These are phyloP conservation scores for Trapa incisa DNA, from an alignment of 345 rosid genomes.

Conservation along the genomic window DNA sequence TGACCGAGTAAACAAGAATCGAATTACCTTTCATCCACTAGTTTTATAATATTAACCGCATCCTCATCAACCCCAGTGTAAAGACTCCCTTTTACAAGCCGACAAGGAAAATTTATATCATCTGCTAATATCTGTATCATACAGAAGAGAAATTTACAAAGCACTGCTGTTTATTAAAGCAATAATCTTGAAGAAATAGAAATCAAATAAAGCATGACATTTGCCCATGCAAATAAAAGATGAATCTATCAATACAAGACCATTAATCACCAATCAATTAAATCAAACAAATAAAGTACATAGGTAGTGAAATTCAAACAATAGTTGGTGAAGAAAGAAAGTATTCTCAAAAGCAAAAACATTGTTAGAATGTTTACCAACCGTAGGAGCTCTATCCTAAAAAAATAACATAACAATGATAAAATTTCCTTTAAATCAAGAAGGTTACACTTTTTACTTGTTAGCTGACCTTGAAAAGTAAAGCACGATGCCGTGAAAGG, in stretches of 20 bases:
- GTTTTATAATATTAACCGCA: slow-evolving; percentile 86
- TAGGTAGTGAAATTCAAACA: background rate
- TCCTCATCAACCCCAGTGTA: slow-evolving; percentile 98
- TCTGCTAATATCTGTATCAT: slow-evolving; percentile 78
- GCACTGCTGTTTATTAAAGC: background rate
- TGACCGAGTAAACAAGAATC: slow-evolving; percentile 10
- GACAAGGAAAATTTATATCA: slow-evolving; percentile 63
- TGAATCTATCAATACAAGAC: background rate
- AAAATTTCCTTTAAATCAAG: background rate
- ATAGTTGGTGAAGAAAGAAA: background rate
- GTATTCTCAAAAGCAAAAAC: background rate
- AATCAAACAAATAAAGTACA: background rate
- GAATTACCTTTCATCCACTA: slow-evolving; percentile 72
- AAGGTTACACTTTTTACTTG: slow-evolving; percentile 6
- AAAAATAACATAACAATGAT: background rate
- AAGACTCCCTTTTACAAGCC: slow-evolving; percentile 95
- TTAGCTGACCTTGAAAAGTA: slow-evolving; percentile 83
- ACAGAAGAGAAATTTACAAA: background rate
- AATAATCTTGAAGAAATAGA: background rate
- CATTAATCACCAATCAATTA: background rate
- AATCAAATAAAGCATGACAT: background rate
- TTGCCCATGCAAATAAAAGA: background rate
- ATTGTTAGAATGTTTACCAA: background rate
- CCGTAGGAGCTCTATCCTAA: background rate
- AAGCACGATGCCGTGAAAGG: slow-evolving; percentile 88